Conservation (phyloP, 2,329 filamentous ascomycete species). For the Neofusicoccum umdonicola region DNA sequence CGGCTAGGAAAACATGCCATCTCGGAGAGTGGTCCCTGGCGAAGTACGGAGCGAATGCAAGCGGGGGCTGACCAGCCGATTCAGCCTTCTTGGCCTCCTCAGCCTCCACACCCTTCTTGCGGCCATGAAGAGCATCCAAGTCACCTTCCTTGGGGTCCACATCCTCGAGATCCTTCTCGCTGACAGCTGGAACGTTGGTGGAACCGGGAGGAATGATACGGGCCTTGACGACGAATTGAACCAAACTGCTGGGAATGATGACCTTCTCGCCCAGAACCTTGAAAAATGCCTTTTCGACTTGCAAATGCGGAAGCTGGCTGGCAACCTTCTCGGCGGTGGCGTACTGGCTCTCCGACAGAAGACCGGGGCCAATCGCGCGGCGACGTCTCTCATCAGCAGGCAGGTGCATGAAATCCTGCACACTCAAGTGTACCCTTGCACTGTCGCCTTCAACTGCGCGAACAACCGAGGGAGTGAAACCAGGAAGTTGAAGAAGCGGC, state of each 20-base stretch:
- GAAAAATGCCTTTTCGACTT: constrained; percentile 93
- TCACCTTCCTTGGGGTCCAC: constrained; percentile 91
- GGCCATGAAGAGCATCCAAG: constrained; percentile 77
- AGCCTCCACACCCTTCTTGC: constrained; percentile 47
- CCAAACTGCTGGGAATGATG: constrained; percentile 87
- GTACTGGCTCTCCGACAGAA: constrained; percentile 76
- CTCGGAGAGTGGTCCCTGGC: constrained; percentile 83
- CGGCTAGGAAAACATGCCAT: constrained; percentile 93
- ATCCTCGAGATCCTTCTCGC: constrained; percentile 81
- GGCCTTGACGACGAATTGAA: constrained; percentile 92
- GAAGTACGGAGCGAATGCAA: constrained; percentile 89
- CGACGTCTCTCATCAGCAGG: constrained; percentile 71
- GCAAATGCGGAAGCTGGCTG: constrained; percentile 77
- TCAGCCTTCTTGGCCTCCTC: constrained; percentile 63
- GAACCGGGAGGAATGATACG: constrained; percentile 88
- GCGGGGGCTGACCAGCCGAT: constrained; percentile 60
- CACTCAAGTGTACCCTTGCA: constrained; percentile 62
- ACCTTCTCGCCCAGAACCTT: constrained; percentile 94
- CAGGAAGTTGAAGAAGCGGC: constrained; percentile 85
- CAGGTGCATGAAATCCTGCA: constrained; percentile 87
- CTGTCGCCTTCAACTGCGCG: constrained; percentile 68
- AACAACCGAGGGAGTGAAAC: constrained; percentile 67
- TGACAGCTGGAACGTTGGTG: constrained; percentile 68
- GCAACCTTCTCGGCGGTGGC: constrained; percentile 72
- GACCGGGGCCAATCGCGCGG: constrained; percentile 66